These are phyloP conservation scores for Flaveria brownii DNA, from an alignment of 129 eudicot species.

Conservation along the genomic window DNA sequence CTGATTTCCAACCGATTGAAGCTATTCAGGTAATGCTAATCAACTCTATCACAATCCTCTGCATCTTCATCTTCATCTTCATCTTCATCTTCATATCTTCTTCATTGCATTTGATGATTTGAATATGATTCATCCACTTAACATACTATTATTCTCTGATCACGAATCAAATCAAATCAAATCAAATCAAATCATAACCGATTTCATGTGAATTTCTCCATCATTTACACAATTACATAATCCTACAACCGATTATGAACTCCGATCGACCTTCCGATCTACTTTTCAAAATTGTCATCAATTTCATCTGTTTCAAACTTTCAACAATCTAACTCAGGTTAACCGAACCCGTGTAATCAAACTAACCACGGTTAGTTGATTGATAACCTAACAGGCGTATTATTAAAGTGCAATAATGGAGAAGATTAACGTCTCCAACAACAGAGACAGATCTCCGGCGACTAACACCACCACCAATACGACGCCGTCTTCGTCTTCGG, in stretches of 20 bases:
- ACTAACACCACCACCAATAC: slow-evolving; percentile 21
- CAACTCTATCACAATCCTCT: background rate
- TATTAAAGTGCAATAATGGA: slow-evolving; percentile 48
- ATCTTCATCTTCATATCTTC: slow-evolving; percentile 12
- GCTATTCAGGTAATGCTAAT: slow-evolving; percentile 26
- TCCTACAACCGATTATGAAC: background rate
- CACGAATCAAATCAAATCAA: background rate
- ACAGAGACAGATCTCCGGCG: slow-evolving; percentile 39
- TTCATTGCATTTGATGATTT: background rate
- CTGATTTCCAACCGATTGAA: slow-evolving; percentile 5
- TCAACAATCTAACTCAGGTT: slow-evolving; percentile 33
- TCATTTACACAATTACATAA: background rate
- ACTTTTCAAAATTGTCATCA: background rate
- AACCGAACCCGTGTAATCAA: slow-evolving; percentile 12
- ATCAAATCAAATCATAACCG: background rate
- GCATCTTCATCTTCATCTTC: slow-evolving; percentile 20
- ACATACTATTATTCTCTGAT: background rate
- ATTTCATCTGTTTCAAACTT: background rate
- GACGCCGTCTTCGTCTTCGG: slow-evolving; percentile 49
- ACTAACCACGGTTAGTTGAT: slow-evolving; percentile 47
- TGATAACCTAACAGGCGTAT: slow-evolving; percentile 47
- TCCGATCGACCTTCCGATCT: background rate
- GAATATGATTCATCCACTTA: no score
- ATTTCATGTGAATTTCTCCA: background rate
- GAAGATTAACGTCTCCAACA: slow-evolving; percentile 30